phyloP scores from a whole-genome alignment of 768 basidiomycete species.

The Lentinula boryana region DNA sequence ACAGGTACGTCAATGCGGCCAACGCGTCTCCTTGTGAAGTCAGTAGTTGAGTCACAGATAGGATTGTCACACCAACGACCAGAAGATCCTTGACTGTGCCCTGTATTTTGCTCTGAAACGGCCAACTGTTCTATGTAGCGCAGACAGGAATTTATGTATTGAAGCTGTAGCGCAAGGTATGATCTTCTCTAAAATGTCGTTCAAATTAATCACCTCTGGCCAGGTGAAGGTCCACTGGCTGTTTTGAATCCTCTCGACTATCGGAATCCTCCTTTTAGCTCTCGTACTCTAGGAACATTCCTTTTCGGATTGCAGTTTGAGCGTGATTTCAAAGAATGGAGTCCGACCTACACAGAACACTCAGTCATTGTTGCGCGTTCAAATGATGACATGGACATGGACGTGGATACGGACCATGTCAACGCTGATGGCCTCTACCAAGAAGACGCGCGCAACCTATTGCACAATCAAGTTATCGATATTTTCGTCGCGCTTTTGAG shows the following conservation, averaged over 20 bases:
- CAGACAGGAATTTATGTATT: constrained; percentile 62
- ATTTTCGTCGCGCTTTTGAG: constrained; percentile 60
- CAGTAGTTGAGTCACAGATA: neutral
- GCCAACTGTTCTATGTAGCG: constrained; percentile 56
- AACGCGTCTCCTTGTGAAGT: constrained; percentile 11
- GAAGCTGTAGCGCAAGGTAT: constrained; percentile 42
- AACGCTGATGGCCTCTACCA: constrained; percentile 28
- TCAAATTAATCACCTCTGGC: too few relatives aligned
- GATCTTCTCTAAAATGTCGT: constrained; percentile 9
- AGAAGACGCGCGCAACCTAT: constrained; percentile 54
- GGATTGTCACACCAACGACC: constrained; percentile 48
- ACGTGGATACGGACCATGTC: constrained; percentile 14
- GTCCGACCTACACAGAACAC: constrained; percentile 29
- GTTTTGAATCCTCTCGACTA: neutral
- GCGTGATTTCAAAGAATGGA: constrained; percentile 17
- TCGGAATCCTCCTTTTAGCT: neutral
- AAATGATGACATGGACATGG: constrained; percentile 54
- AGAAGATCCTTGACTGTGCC: constrained; percentile 72
- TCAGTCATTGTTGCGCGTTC: constrained; percentile 1
- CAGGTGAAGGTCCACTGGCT: neutral
- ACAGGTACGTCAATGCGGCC: constrained; percentile 51
- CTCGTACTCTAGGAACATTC: constrained; percentile 29
- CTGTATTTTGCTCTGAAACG: constrained; percentile 43
- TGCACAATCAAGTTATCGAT: constrained; percentile 65
- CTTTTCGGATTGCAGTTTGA: constrained; percentile 30